These are phyloP conservation scores for Hyaloperonospora arabidopsidis DNA, from an alignment of 352 stramenopile species.

Conservation along the genomic window DNA sequence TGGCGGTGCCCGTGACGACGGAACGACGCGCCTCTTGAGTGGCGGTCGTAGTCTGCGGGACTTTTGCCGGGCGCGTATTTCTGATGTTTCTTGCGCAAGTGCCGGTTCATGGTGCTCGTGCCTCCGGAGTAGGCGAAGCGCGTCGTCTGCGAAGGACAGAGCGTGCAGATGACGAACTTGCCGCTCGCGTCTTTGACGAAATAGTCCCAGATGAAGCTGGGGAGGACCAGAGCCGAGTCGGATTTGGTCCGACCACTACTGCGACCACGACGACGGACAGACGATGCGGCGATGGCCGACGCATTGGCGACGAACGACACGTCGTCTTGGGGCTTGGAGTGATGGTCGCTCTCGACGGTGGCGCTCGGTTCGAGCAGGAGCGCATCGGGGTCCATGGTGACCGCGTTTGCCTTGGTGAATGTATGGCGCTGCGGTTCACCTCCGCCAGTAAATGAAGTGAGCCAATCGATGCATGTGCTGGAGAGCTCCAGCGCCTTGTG, in stretches of 20 bases:
- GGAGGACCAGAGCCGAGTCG: constrained; percentile 56
- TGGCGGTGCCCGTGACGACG: constrained; percentile 6
- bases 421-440: constrained; percentile 18
- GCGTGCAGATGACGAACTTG: constrained; percentile 73
- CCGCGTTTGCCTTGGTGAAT: constrained; percentile 17
- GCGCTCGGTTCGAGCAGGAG: constrained; percentile 18
- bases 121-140: constrained; percentile 77
- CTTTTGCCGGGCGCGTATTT: constrained; percentile 72
- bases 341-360: constrained; percentile 6
- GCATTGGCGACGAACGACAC: constrained; percentile 2
- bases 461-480: neutral
- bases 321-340: constrained; percentile 7
- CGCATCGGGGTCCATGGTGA: constrained; percentile 16
- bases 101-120: constrained; percentile 80
- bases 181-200: constrained; percentile 69
- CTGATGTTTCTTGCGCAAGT: constrained; percentile 74
- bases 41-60: constrained; percentile 53
- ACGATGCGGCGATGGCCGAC: neutral
- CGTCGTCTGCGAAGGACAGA: constrained; percentile 57
- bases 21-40: neutral
- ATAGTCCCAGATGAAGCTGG: constrained; percentile 82
- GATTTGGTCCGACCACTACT: constrained; percentile 27
- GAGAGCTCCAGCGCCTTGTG: too few species aligned
- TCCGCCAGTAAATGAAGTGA: neutral
- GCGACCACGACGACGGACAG: constrained; percentile 13